A percentile compares a stretch with the other conserved stretches of the same genome.
Evolutionary conservation across 2,329 filamentous ascomycete species (phyloP).

Genomic region (Paecilomyces sp.): DNA sequence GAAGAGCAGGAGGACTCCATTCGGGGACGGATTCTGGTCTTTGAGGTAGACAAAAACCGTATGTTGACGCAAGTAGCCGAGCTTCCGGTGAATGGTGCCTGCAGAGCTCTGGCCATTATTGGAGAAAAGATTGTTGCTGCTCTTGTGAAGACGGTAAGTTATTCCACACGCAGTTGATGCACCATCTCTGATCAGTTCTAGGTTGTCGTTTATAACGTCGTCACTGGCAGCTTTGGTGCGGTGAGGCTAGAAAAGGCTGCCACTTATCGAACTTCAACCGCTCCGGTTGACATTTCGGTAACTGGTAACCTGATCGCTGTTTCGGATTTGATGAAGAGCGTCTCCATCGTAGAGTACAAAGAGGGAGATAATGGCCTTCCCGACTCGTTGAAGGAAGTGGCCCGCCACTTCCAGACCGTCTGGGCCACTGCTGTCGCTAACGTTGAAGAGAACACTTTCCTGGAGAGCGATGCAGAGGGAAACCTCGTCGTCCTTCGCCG

Average conservation of each 20-base stretch:
- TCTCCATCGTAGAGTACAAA: conserved; percentile 68
- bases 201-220: conserved; percentile 54
- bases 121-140: conserved; percentile 75
- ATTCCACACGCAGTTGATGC: background rate
- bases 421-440: conserved; percentile 77
- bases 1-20: conserved; percentile 51
- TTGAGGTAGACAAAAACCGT: conserved; percentile 67
- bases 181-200: conserved; percentile 19
- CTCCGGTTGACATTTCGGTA: conserved; percentile 73
- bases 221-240: conserved; percentile 22
- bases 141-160: conserved; percentile 73
- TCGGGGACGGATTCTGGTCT: conserved; percentile 73
- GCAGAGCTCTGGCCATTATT: conserved; percentile 68
- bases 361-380: conserved; percentile 50
- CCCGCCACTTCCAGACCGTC: conserved; percentile 70
- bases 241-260: conserved; percentile 61
- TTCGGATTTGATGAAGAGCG: conserved; percentile 88
- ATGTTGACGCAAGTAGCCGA: conserved; percentile 66
- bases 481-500: conserved; percentile 76
- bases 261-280: conserved; percentile 73
- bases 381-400: conserved; percentile 63
- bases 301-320: conserved; percentile 71
- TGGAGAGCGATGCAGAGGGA: conserved; percentile 79
- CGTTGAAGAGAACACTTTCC: conserved; percentile 65
- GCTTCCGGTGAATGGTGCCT: conserved; percentile 67